Evolutionary conservation across 768 basidiomycete genomes (phyloP), one percentile per base, ranked within the genome.

Genomic region (Tulasnella sp.): DNA sequence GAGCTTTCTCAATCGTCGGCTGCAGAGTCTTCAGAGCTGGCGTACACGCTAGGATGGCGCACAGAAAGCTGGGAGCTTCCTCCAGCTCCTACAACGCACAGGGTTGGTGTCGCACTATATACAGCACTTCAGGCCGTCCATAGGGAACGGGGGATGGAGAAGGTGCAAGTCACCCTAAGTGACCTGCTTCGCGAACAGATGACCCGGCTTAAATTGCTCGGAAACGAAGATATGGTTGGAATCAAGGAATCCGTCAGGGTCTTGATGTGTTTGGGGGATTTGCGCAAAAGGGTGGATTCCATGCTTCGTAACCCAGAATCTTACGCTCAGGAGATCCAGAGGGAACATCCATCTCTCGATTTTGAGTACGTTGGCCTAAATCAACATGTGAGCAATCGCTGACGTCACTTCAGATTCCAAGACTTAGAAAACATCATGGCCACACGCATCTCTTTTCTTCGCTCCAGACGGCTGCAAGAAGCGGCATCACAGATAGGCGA

Each of bases 31-130:
- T 72, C 79, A 0, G 73, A 75, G 45, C 77, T 88, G 74, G 79
- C 75, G 32, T 93, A 91, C 70, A 79, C 82, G 42, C 75, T 97
- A 1, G 96, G 88, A 15, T 98, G 96, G 96, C 79, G 94, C 48
- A 95, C 93, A 0, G 89, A 87, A 62, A 85, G 84, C 1, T 99
- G 96, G 96, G 94, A 98, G 70, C 74, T 99, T 24, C 94, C 94
- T 0, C 80, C 87, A 51, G 74, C 75, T 0, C 64, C 72, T 9
- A 21, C 42, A 44, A 29, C 21, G 41, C 55, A 27, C 17, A 21
- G 52, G n/a, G 32, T 34, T 5, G 42, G 42, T 13, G 76, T 79
- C 13, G 72, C 83, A 1, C 73, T 97, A 3, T 99, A 95, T 70
- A 75, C 78, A 30, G 83, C 88, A 3, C 75, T 99, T 32, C 81